These are phyloP conservation scores for Phytophthora hybrid DNA, from an alignment of 352 stramenopile species.

Conservation along the genomic window DNA sequence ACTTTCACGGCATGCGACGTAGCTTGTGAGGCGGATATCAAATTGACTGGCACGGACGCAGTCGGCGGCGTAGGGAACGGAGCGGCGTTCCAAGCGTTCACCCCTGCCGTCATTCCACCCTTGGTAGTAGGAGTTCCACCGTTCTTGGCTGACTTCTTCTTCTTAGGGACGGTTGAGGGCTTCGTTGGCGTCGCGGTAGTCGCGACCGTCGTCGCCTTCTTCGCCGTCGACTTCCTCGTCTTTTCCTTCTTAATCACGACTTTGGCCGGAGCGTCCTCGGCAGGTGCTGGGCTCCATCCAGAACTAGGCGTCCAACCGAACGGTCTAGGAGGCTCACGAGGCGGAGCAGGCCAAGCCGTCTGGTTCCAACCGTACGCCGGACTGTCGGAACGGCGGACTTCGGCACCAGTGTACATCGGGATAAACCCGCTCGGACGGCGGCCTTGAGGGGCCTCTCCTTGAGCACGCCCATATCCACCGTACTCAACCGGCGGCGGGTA, in stretches of 20 bases:
- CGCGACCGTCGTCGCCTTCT: too few relatives aligned
- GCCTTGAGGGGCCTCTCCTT: background rate
- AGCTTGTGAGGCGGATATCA: background rate
- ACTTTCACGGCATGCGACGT: background rate
- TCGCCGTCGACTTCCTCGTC: background rate
- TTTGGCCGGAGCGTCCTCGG: background rate
- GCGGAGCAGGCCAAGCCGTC: background rate
- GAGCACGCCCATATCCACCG: background rate
- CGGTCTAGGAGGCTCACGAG: background rate
- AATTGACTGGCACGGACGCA: background rate
- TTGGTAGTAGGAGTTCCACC: background rate
- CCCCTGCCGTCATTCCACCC: too few relatives aligned
- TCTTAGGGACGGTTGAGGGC: too few relatives aligned
- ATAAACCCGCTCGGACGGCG: background rate
- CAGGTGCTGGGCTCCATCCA: background rate
- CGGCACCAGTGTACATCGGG: background rate
- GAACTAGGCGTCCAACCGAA: background rate
- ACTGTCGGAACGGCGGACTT: background rate
- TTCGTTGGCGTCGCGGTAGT: too few relatives aligned
- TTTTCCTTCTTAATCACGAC: background rate
- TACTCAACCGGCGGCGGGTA: background rate
- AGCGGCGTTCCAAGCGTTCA: background rate
- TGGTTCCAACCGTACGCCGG: background rate
- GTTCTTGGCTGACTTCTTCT: background rate
- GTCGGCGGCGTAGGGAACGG: background rate